These are phyloP conservation scores for Aspergillus vadensis DNA, from an alignment of 2,329 filamentous ascomycete genomes.

Conservation along the genomic window DNA sequence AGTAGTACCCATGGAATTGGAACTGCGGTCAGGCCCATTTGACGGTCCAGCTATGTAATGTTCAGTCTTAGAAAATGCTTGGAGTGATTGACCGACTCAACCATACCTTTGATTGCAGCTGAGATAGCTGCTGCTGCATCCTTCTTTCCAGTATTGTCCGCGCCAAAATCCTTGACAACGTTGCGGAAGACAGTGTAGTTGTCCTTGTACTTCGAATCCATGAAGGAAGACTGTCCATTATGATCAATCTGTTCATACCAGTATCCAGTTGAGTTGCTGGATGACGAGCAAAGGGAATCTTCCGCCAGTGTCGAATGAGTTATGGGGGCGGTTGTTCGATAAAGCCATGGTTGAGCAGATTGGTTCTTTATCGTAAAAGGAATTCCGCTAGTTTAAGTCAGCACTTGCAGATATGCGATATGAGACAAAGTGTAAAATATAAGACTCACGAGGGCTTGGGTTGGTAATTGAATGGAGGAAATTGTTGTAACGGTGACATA, in stretches of 20 bases:
- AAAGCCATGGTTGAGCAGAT: conserved; percentile 21
- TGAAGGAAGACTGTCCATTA: conserved; percentile 32
- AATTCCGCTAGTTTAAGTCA: conserved; percentile 19
- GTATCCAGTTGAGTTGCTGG: conserved; percentile 18
- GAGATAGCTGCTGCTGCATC: conserved; percentile 34
- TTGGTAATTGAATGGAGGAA: conserved; percentile 9
- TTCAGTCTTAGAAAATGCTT: not conserved
- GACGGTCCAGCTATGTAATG: conserved; percentile 24
- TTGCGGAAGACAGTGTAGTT: conserved; percentile 41
- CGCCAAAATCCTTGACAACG: conserved; percentile 36
- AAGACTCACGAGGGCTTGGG: conserved; percentile 13
- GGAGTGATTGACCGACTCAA: not conserved
- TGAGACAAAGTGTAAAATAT: not conserved
- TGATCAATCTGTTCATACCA: conserved; percentile 35
- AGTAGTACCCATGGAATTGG: conserved; percentile 33
- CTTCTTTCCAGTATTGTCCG: conserved; percentile 35
- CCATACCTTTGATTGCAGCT: conserved; percentile 32
- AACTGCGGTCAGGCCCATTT: conserved; percentile 28
- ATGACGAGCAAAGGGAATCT: conserved; percentile 7
- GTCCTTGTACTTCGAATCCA: conserved; percentile 26
- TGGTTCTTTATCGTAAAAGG: conserved; percentile 24
- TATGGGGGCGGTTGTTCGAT: conserved; percentile 8
- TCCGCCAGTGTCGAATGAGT: conserved; percentile 11
- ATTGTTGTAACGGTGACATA: not conserved
- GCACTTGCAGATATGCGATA: not conserved